Evolutionary conservation across 768 basidiomycete genomes (phyloP).

Genomic region (Fomitopsis pulvina): DNA sequence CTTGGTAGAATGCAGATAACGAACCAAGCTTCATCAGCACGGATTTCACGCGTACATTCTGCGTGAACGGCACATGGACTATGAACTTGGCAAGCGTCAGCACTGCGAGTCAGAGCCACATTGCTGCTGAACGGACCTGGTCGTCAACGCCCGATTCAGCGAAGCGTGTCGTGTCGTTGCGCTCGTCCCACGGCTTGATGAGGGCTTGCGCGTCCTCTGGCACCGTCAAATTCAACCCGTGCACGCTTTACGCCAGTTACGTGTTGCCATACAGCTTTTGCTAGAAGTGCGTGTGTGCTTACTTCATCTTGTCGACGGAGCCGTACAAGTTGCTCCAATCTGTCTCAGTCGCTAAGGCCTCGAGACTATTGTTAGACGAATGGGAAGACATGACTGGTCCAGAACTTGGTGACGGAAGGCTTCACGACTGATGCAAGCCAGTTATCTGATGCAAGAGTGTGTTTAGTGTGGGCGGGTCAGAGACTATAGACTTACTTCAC

Average conservation of each 20-base stretch:
- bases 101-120: background rate
- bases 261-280: conserved; percentile 4
- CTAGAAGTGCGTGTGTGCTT: conserved; percentile 13
- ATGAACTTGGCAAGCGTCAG: conserved; percentile 48
- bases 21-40: conserved; percentile 71
- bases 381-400: too few species aligned
- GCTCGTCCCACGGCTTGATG: conserved; percentile 78
- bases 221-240: conserved; percentile 75
- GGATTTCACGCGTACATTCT: conserved; percentile 72
- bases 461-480: too few species aligned
- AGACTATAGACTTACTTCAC: too few species aligned
- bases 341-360: conserved; percentile 15
- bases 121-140: conserved; percentile 49
- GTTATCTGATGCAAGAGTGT: too few species aligned
- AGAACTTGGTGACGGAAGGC: too few species aligned
- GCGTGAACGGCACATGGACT: conserved; percentile 73
- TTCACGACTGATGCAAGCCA: too few species aligned
- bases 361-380: background rate
- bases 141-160: conserved; percentile 82
- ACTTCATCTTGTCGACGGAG: conserved; percentile 26
- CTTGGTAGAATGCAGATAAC: conserved; percentile 10
- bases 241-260: conserved; percentile 42
- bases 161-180: conserved; percentile 59
- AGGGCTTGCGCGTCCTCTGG: conserved; percentile 73
- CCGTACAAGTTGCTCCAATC: conserved; percentile 23